Base-by-base conservation (phyloP, 352 stramenopile genomes). In the Globisporangium yorkense region DNA sequence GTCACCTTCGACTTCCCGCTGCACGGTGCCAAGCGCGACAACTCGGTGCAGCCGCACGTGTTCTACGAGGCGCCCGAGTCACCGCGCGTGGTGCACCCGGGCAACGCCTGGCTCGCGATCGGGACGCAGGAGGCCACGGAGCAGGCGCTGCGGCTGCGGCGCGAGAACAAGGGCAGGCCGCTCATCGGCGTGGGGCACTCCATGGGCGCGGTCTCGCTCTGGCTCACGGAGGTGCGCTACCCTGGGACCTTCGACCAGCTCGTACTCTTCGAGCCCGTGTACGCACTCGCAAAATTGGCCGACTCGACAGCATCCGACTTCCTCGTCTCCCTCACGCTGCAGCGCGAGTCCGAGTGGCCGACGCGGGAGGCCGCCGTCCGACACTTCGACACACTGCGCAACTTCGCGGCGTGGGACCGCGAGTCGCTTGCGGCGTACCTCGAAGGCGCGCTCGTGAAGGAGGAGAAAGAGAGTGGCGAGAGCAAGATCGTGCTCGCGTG, bases 181-280 rank as follows among this genome's bases (percentile, higher is more conserved):
- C 50, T 88, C 27, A 74, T 86, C 45, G 77, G 77, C 2, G 73
- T 88, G 49, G 69, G 72, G 5, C 67, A 81, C 37, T 81, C 72
- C 15, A 81, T 81, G 72, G 72, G 72, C 6, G 70, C 67, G 2
- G 57, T 63, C 8, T 65, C 70, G 18, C 33, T 81, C 5, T 78
- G 70, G 72, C 72, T 73, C 50, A 31, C 57, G 1, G 72, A 79
- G 56, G 59, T 79, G 16, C 27, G 54, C 15, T 40, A 67, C 29
- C 72, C 72, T 2, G 67, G 69, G 9, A 74, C 67, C 3, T 78
- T 80, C 50, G 72, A 80, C 39, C 62, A 58, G 0, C 67, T 81
- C 18, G 62, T 79, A 8, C 43, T 81, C 20, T 81, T 81, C 6
- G 72, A 81, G 39, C 72, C 72, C 0, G 65, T 80, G 47, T 75